These are phyloP conservation scores for Brassica rapa DNA, from an alignment of 345 rosid genomes.

Conservation along the genomic window DNA sequence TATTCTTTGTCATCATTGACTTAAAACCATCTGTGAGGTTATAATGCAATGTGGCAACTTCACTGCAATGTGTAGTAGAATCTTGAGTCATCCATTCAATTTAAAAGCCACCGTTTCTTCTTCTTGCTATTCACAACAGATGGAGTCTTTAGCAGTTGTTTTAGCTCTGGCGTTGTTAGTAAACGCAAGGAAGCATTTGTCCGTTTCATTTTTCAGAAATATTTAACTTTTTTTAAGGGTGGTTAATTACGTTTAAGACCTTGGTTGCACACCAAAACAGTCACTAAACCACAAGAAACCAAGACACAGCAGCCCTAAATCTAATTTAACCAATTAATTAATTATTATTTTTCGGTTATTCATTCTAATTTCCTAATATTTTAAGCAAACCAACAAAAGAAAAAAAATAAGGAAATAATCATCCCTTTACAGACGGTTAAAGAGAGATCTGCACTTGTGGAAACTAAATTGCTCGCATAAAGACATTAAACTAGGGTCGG, in stretches of 20 bases:
- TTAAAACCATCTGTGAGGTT: not conserved
- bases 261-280: too few relatives aligned
- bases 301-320: too few relatives aligned
- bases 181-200: conserved; percentile 32
- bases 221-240: too few relatives aligned
- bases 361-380: not conserved
- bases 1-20: not conserved
- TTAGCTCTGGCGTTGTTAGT: conserved; percentile 15
- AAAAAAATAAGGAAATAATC: not conserved
- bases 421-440: not conserved
- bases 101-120: not conserved
- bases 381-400: not conserved
- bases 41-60: conserved; percentile 12
- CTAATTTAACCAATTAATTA: too few relatives aligned
- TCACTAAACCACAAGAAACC: too few relatives aligned
- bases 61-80: conserved; percentile 5
- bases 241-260: too few relatives aligned
- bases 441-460: not conserved
- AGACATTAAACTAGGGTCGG: not conserved
- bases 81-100: not conserved
- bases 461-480: not conserved
- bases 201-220: too few relatives aligned
- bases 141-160: conserved; percentile 22
- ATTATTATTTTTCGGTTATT: not conserved
- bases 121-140: not conserved